These are phyloP conservation scores for Panaeolus cyanescens DNA, from an alignment of 768 basidiomycete genomes.

Conservation along the genomic window DNA sequence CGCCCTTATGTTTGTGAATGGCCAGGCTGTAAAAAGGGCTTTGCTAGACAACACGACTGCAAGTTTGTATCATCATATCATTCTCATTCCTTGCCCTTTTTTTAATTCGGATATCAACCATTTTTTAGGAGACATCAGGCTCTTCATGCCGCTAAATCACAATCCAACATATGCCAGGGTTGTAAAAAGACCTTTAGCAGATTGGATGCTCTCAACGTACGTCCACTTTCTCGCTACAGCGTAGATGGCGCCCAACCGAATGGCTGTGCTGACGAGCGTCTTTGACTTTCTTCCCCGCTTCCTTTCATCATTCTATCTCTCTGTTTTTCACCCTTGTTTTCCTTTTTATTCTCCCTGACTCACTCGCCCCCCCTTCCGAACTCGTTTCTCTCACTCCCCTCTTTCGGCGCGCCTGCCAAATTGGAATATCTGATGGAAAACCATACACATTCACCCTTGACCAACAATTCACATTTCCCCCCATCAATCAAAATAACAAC, in stretches of 20 bases:
- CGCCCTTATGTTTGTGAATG: constrained; percentile 92
- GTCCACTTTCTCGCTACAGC: constrained; percentile 32
- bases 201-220: constrained; percentile 90
- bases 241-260: neutral
- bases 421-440: neutral
- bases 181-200: constrained; percentile 96
- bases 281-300: neutral
- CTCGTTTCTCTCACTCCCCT: neutral
- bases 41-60: constrained; percentile 96
- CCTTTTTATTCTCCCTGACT: constrained; percentile 16
- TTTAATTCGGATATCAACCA: constrained; percentile 5
- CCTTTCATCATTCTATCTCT: neutral
- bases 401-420: neutral
- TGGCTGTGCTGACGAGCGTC: constrained; percentile 1
- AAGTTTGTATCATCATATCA: constrained; percentile 58
- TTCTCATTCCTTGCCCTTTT: constrained; percentile 9
- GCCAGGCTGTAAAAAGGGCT: constrained; percentile 93
- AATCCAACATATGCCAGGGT: constrained; percentile 85
- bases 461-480: constrained; percentile 16
- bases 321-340: constrained; percentile 1
- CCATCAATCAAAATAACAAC: constrained; percentile 17
- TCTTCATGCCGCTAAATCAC: constrained; percentile 80
- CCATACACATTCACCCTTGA: neutral
- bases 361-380: neutral
- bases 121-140: constrained; percentile 80